Evolutionary conservation across 2,329 filamentous ascomycete species (phyloP).

Genomic region (Hypoxylon sp.): DNA sequence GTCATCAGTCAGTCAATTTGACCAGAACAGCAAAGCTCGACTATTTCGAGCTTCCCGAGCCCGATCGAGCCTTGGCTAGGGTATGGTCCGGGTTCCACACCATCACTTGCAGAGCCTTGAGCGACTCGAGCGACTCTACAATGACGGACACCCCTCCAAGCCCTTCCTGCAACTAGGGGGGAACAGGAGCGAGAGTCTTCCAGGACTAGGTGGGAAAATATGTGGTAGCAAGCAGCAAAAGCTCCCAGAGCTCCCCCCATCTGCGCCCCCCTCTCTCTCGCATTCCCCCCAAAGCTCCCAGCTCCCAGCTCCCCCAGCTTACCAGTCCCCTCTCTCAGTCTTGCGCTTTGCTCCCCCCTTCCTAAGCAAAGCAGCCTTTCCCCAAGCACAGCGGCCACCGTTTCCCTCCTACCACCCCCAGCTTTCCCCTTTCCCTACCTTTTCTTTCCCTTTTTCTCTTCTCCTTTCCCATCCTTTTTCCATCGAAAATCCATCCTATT

Average conservation of each 20-base stretch:
- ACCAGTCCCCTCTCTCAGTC: constrained; percentile 42
- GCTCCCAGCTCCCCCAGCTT: constrained; percentile 42
- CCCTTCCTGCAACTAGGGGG: constrained; percentile 35
- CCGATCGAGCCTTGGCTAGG: constrained; percentile 47
- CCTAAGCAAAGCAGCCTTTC: constrained; percentile 50
- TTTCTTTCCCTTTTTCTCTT: constrained; percentile 37
- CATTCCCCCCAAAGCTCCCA: constrained; percentile 38
- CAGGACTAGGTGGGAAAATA: constrained; percentile 18
- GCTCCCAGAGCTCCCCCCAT: constrained; percentile 43
- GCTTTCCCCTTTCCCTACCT: constrained; percentile 47
- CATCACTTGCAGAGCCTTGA: constrained; percentile 45
- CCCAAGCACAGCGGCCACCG: constrained; percentile 51
- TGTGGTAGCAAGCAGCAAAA: constrained; percentile 37
- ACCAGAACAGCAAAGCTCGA: constrained; percentile 33
- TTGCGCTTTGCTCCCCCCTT: constrained; percentile 42
- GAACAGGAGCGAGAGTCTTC: constrained; percentile 8
- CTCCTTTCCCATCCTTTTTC: constrained; percentile 43
- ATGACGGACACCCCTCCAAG: constrained; percentile 40
- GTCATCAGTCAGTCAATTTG: constrained; percentile 37
- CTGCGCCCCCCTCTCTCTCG: constrained; percentile 31
- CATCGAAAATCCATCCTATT: constrained; percentile 36
- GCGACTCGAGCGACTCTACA: constrained; percentile 49
- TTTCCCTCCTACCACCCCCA: constrained; percentile 46
- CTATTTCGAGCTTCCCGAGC: constrained; percentile 44
- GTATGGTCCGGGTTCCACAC: constrained; percentile 48